phyloP scores from a whole-genome alignment of 345 rosid species.

The Rhizophora mangle region DNA sequence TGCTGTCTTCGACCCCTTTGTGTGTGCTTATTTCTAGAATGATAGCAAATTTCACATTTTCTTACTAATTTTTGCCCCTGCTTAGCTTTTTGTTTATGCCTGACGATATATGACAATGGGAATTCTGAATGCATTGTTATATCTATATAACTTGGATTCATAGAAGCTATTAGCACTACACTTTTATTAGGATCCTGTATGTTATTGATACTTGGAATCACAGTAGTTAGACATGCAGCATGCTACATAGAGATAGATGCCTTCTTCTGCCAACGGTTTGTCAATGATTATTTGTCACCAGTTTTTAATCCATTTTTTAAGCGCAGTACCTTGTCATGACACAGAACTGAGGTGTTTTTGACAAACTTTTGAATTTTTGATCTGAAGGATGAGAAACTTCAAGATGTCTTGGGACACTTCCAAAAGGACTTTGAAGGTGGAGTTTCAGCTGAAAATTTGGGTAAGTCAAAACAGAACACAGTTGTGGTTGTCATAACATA shows the following conservation, averaged over 20 bases:
- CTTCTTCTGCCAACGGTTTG: not conserved
- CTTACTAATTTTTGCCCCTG: no score
- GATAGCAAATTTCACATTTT: no score
- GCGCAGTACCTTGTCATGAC: not conserved
- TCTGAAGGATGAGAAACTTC: conserved; percentile 76
- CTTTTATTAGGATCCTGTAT: not conserved
- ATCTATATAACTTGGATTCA: no score
- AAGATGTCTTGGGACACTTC: conserved; percentile 72
- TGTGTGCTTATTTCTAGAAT: no score
- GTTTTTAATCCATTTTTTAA: not conserved
- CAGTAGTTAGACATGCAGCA: not conserved
- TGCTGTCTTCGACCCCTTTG: no score
- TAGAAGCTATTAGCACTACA: not conserved
- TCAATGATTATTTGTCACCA: not conserved
- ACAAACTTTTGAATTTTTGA: not conserved
- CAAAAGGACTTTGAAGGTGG: conserved; percentile 92
- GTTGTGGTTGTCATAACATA: conserved; percentile 23
- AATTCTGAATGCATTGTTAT: conserved; percentile 6
- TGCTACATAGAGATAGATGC: not conserved
- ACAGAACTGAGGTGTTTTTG: not conserved
- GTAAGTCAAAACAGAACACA: conserved; percentile 45
- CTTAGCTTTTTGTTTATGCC: conserved; percentile 1
- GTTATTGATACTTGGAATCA: conserved; percentile 10
- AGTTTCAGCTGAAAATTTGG: conserved; percentile 79
- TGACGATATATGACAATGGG: not conserved